phyloP scores from a whole-genome alignment of 1,139 yeast genomes.

The Taphrina confusa region DNA sequence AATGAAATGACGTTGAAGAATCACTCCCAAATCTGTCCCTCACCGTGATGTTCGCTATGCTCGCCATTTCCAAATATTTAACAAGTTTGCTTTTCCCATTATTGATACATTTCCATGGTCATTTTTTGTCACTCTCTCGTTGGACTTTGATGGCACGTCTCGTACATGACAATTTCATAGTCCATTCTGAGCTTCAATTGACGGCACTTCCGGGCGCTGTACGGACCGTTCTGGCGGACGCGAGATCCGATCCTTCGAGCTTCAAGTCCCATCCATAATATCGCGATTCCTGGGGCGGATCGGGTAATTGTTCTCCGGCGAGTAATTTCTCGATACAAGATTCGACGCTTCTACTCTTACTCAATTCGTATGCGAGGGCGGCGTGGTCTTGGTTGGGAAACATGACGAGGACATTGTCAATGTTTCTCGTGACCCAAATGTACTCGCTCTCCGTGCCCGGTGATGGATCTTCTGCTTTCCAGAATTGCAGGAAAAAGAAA shows the following conservation, averaged over 20 bases:
- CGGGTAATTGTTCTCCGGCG: constrained; percentile 21
- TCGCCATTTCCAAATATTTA: too few relatives aligned
- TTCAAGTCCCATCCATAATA: constrained; percentile 9
- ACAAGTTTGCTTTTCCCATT: too few relatives aligned
- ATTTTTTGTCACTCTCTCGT: too few relatives aligned
- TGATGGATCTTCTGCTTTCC: constrained; percentile 15
- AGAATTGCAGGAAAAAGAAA: constrained; percentile 29
- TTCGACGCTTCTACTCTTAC: constrained; percentile 35
- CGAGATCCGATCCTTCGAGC: constrained; percentile 4
- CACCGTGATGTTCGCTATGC: too few relatives aligned
- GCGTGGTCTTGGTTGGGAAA: constrained; percentile 34
- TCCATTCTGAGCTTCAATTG: neutral
- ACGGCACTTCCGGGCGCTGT: constrained; percentile 1
- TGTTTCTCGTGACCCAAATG: constrained; percentile 25
- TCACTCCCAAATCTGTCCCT: too few relatives aligned
- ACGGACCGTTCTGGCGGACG: constrained; percentile 5
- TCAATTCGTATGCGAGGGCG: constrained; percentile 37
- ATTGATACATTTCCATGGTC: too few relatives aligned
- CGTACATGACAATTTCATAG: too few relatives aligned
- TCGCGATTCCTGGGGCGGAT: constrained; percentile 29
- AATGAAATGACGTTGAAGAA: too few relatives aligned
- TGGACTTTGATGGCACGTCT: too few relatives aligned
- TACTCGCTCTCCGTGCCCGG: constrained; percentile 23
- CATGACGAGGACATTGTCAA: constrained; percentile 32
- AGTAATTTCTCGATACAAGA: constrained; percentile 36